These are phyloP conservation scores for Penicillium riverlandense DNA, from an alignment of 495 filamentous ascomycete species.

Conservation along the genomic window DNA sequence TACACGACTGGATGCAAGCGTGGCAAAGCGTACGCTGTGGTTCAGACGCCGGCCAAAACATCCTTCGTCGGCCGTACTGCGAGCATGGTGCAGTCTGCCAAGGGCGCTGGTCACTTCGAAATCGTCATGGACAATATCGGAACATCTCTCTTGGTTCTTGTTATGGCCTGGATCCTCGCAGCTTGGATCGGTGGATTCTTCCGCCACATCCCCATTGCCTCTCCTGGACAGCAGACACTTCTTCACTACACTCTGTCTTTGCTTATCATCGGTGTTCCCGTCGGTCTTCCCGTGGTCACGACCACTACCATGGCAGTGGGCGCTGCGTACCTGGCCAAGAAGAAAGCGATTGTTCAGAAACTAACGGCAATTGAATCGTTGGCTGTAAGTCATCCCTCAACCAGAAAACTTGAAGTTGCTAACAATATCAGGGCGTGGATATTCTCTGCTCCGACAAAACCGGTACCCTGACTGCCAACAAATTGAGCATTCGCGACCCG, in stretches of 20 bases:
- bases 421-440: slow-evolving; percentile 61
- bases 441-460: slow-evolving; percentile 98
- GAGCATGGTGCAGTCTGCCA: slow-evolving; percentile 57
- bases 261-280: slow-evolving; percentile 89
- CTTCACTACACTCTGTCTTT: slow-evolving; percentile 65
- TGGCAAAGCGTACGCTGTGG: slow-evolving; percentile 61
- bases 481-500: slow-evolving; percentile 62
- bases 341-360: slow-evolving; percentile 96
- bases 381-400: slow-evolving; percentile 41
- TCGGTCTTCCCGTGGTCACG: slow-evolving; percentile 92
- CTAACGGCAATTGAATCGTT: slow-evolving; percentile 91
- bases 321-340: slow-evolving; percentile 87
- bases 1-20: slow-evolving; percentile 72
- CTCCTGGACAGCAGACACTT: slow-evolving; percentile 46
- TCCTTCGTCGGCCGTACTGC: slow-evolving; percentile 68
- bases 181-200: slow-evolving; percentile 71
- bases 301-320: slow-evolving; percentile 97
- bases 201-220: slow-evolving; percentile 58
- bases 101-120: slow-evolving; percentile 68
- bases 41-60: slow-evolving; percentile 50
- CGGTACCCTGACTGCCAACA: slow-evolving; percentile 61
- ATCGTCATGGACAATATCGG: slow-evolving; percentile 72
- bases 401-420: background rate
- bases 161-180: slow-evolving; percentile 59
- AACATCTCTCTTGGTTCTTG: slow-evolving; percentile 59